Conservation (phyloP, 106 monocot genomes). For the Apostasia shenzhenica region DNA sequence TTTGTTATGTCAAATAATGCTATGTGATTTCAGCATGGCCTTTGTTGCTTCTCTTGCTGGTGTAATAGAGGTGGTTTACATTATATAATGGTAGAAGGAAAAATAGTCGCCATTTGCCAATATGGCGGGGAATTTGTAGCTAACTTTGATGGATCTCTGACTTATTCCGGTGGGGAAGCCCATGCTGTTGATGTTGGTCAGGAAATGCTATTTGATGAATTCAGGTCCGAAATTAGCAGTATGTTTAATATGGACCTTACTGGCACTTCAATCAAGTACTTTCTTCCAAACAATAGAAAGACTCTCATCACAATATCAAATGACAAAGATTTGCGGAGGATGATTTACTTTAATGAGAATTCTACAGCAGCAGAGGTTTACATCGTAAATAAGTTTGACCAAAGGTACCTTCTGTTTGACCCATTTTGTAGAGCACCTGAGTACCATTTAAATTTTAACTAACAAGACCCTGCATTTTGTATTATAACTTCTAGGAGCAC, state of each 20-base stretch:
- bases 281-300: slow-evolving; percentile 66
- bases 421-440: background rate
- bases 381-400: slow-evolving; percentile 60
- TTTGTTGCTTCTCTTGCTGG: background rate
- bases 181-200: slow-evolving; percentile 77
- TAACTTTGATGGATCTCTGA: slow-evolving; percentile 53
- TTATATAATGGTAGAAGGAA: slow-evolving; percentile 31
- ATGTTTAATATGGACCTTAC: slow-evolving; percentile 66
- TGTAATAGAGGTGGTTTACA: background rate
- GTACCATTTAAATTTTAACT: background rate
- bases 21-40: no score
- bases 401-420: slow-evolving; percentile 31
- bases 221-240: slow-evolving; percentile 65
- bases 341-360: slow-evolving; percentile 71
- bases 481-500: slow-evolving; percentile 24
- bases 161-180: slow-evolving; percentile 84
- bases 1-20: no score
- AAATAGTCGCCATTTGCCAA: slow-evolving; percentile 84
- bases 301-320: slow-evolving; percentile 82
- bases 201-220: slow-evolving; percentile 58
- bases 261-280: slow-evolving; percentile 68
- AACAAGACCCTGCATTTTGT: background rate
- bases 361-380: slow-evolving; percentile 50
- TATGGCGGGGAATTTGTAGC: slow-evolving; percentile 84
- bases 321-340: slow-evolving; percentile 81